These are phyloP conservation scores for Colletotrichum lupini DNA, from an alignment of 2,329 filamentous ascomycete genomes.

Conservation along the genomic window DNA sequence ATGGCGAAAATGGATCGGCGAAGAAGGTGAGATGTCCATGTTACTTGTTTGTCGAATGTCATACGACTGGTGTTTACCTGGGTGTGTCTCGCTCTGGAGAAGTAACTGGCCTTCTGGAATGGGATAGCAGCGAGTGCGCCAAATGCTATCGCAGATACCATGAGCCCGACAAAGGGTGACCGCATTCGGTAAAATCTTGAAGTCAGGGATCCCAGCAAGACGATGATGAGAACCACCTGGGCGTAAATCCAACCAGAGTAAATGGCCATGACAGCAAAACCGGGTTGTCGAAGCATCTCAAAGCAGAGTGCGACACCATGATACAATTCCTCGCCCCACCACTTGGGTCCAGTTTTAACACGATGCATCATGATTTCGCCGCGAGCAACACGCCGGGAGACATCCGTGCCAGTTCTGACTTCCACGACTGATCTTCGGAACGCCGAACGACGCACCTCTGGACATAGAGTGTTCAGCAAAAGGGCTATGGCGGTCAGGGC, in stretches of 20 bases:
- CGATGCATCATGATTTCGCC: conserved; percentile 84
- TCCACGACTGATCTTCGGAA: conserved; percentile 77
- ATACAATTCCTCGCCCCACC: conserved; percentile 82
- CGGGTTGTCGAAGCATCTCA: conserved; percentile 79
- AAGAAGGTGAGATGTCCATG: conserved; percentile 78
- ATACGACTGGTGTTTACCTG: conserved; percentile 73
- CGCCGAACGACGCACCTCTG: conserved; percentile 77
- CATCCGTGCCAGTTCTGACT: conserved; percentile 63
- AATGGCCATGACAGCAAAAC: conserved; percentile 77
- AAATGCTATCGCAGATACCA: conserved; percentile 73
- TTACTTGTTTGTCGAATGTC: conserved; percentile 71
- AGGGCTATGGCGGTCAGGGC: conserved; percentile 73
- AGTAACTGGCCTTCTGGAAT: conserved; percentile 76
- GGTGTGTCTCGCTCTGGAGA: conserved; percentile 72
- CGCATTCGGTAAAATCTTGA: conserved; percentile 74
- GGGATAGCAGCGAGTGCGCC: conserved; percentile 78
- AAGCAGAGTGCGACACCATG: conserved; percentile 74
- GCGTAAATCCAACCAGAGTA: conserved; percentile 85
- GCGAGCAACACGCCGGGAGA: conserved; percentile 70
- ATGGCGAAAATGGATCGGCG: conserved; percentile 76
- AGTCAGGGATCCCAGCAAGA: conserved; percentile 77
- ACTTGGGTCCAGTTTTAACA: conserved; percentile 75
- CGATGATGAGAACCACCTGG: conserved; percentile 78
- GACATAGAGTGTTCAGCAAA: conserved; percentile 76
- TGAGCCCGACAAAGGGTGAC: conserved; percentile 74